Conservation (phyloP, 2,329 filamentous ascomycete species). For the Elsinoe perseae region DNA sequence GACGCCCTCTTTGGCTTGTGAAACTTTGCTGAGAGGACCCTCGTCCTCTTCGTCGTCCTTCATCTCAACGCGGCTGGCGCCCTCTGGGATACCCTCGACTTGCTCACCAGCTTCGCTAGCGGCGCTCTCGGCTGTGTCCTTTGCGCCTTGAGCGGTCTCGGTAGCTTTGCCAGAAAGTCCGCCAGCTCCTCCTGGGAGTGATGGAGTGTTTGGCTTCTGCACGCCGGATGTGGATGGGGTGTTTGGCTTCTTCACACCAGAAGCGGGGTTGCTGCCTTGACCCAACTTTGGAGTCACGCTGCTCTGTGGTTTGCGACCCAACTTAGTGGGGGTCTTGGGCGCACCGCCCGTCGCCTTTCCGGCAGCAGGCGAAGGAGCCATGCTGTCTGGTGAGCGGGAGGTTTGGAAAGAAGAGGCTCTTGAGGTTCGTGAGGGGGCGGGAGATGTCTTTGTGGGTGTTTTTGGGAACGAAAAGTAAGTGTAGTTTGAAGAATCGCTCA, state of each 20-base stretch:
- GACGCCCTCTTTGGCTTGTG: slow-evolving; percentile 39
- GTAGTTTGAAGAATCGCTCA: slow-evolving; percentile 44
- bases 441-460: slow-evolving; percentile 39
- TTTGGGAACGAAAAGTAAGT: slow-evolving; percentile 46
- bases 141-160: slow-evolving; percentile 20
- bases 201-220: slow-evolving; percentile 19
- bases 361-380: slow-evolving; percentile 45
- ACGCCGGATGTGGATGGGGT: slow-evolving; percentile 14
- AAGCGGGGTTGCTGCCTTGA: slow-evolving; percentile 29
- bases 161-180: slow-evolving; percentile 17
- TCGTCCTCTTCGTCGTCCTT: slow-evolving; percentile 34
- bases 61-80: slow-evolving; percentile 31
- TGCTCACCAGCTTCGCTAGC: slow-evolving; percentile 32
- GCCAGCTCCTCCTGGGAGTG: slow-evolving; percentile 33
- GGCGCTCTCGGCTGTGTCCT: slow-evolving; percentile 24
- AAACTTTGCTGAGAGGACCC: slow-evolving; percentile 39
- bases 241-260: slow-evolving; percentile 22
- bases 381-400: slow-evolving; percentile 29
- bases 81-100: slow-evolving; percentile 30
- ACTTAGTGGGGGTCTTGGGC: slow-evolving; percentile 46
- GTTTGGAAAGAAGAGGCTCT: slow-evolving; percentile 26
- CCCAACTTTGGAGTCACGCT: slow-evolving; percentile 34
- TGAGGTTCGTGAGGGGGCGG: slow-evolving; percentile 26
- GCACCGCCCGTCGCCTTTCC: slow-evolving; percentile 39
- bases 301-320: slow-evolving; percentile 38